A percentile compares a stretch with the other conserved stretches of the same genome.
Conservation (phyloP, 345 rosid genomes). For the Aethionema arabicum region DNA sequence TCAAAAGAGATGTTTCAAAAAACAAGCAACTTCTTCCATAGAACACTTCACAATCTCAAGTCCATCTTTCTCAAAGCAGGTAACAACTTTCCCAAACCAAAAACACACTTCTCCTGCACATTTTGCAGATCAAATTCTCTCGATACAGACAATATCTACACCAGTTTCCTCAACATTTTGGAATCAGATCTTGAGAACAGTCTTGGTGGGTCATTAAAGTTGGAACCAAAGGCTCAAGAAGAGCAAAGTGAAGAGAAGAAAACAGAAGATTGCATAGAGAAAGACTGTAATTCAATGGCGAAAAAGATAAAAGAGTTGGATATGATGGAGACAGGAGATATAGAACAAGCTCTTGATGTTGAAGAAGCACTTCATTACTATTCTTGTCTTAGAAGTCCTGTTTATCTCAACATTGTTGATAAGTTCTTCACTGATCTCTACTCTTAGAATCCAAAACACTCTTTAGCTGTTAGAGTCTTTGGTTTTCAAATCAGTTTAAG, state of each 20-base stretch:
- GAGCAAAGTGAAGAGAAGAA: conserved; percentile 22
- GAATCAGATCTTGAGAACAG: conserved; percentile 32
- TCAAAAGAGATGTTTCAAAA: conserved; percentile 38
- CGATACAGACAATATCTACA: conserved; percentile 28
- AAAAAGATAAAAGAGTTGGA: conserved; percentile 78
- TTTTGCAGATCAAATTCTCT: conserved; percentile 36
- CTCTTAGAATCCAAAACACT: conserved; percentile 31
- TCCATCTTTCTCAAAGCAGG: conserved; percentile 46
- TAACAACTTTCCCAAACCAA: conserved; percentile 48
- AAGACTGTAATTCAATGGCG: conserved; percentile 39
- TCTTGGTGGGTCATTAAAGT: conserved; percentile 9
- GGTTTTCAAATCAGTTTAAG: neutral
- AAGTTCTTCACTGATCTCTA: conserved; percentile 71
- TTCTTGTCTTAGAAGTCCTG: conserved; percentile 72
- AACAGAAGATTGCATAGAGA: conserved; percentile 25
- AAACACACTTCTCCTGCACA: conserved; percentile 29
- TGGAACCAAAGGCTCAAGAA: conserved; percentile 18
- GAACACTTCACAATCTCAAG: conserved; percentile 52
- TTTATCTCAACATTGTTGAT: conserved; percentile 75
- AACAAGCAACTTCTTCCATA: conserved; percentile 54
- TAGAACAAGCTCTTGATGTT: conserved; percentile 77
- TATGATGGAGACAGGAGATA: conserved; percentile 61
- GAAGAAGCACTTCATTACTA: conserved; percentile 93
- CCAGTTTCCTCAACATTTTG: conserved; percentile 37
- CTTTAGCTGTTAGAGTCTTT: neutral